Evolutionary conservation across 2,329 filamentous ascomycete genomes (phyloP), one percentile per base, ranked within the genome.

Genomic region (Neonectria sp.): DNA sequence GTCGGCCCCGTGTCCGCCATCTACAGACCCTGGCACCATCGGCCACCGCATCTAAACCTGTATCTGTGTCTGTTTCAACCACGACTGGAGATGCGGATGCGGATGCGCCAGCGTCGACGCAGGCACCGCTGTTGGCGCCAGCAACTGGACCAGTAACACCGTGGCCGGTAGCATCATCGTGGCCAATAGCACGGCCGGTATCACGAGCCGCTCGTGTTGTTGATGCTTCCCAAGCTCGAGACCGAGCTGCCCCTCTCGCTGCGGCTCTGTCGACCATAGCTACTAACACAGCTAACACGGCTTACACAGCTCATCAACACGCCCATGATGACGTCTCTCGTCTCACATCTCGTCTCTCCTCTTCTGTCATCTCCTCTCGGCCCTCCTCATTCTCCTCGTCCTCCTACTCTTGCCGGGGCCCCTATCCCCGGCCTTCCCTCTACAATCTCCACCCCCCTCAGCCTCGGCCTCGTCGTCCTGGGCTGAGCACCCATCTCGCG

Each of bases 1-100:
- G 73, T 72, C 70, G 61, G 69, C 72, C 71, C 53, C 62, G 71
- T 68, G 71, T 68, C 70, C 66, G 73, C 72, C 72, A 73, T 76
- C 71, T 75, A 69, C 73, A 69, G 71, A 68, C 73, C 69, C 71
- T 75, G 59, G 64, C 71, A 60, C 66, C 64, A 25, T 56, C 70
- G 43, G 27, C 40, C 63, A 53, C 45, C 45, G 43, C 63, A 51
- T 72, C 68, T 61, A 69, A 62, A 25, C 64, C 63, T 53, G 29
- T 58, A 46, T 63, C 60, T 59, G 37, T 63, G 15, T 63, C 52
- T 49, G 33, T 45, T 51, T 56, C 43, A 45, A 57, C 52, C 37
- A 55, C 56, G 59, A 56, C 63, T 65, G 35, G 35, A 37, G 13
- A 6, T 37, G 35, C 35, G 35, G 37, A 40, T 6, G 48, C 52